Conservation (phyloP, 768 basidiomycete genomes). For the Pholiota molesta region DNA sequence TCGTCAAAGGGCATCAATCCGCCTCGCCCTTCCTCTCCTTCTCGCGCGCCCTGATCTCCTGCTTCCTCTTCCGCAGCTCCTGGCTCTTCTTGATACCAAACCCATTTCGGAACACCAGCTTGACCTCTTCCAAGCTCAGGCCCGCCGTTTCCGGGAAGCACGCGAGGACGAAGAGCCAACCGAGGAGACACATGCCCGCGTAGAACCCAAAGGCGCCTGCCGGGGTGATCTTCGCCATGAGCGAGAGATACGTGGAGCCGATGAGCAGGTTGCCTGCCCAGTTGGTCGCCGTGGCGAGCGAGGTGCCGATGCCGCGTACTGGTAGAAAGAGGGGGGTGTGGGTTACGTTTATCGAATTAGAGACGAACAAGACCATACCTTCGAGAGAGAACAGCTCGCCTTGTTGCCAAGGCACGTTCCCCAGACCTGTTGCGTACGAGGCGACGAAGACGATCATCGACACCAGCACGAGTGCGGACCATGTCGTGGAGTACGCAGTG, state of each 20-base stretch:
- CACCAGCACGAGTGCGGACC: slow-evolving; percentile 70
- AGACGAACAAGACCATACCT: slow-evolving; percentile 37
- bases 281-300: slow-evolving; percentile 74
- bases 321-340: background rate
- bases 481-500: slow-evolving; percentile 56
- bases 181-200: slow-evolving; percentile 69
- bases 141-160: slow-evolving; percentile 86
- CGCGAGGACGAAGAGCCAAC: slow-evolving; percentile 66
- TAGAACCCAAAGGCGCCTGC: slow-evolving; percentile 80
- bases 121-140: slow-evolving; percentile 69
- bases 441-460: slow-evolving; percentile 87
- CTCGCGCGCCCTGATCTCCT: slow-evolving; percentile 38
- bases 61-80: slow-evolving; percentile 49
- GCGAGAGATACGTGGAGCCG: slow-evolving; percentile 76
- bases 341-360: background rate
- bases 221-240: slow-evolving; percentile 76
- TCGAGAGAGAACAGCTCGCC: slow-evolving; percentile 83
- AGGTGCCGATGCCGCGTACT: slow-evolving; percentile 81
- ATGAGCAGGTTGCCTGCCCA: slow-evolving; percentile 81
- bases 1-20: background rate
- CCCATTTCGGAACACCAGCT: slow-evolving; percentile 60
- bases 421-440: slow-evolving; percentile 78
- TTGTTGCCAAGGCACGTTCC: slow-evolving; percentile 88
- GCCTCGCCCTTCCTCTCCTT: slow-evolving; percentile 17
- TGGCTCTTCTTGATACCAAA: slow-evolving; percentile 67